Percentiles rank a stretch among this genome's conserved stretches.
phyloP scores from a whole-genome alignment of 1,139 yeast genomes.

The Debaryomyces fabryi region DNA sequence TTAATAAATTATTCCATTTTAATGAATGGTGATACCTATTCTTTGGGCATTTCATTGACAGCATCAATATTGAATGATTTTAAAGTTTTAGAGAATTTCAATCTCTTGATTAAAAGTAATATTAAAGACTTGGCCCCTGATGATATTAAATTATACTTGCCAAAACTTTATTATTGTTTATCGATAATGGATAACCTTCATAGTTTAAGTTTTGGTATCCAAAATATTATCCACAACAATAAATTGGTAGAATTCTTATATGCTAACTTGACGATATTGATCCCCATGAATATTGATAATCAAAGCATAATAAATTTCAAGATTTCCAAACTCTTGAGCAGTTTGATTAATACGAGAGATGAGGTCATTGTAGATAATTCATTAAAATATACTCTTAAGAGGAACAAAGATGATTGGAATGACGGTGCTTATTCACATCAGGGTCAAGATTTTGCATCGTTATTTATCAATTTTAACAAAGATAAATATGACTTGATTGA shows the following conservation, averaged over 20 bases:
- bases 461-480: slow-evolving; percentile 20
- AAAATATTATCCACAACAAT: slow-evolving; percentile 31
- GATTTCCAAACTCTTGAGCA: slow-evolving; percentile 19
- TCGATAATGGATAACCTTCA: slow-evolving; percentile 58
- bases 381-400: background rate
- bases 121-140: slow-evolving; percentile 29
- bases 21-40: slow-evolving; percentile 59
- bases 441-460: background rate
- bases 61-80: slow-evolving; percentile 62
- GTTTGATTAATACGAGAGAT: slow-evolving; percentile 21
- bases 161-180: slow-evolving; percentile 53
- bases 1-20: slow-evolving; percentile 58
- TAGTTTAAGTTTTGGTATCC: slow-evolving; percentile 60
- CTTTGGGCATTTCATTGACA: slow-evolving; percentile 56
- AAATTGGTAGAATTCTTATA: slow-evolving; percentile 22
- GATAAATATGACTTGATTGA: slow-evolving; percentile 35
- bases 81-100: slow-evolving; percentile 47
- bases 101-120: slow-evolving; percentile 18
- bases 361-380: background rate
- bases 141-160: slow-evolving; percentile 44
- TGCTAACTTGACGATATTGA: slow-evolving; percentile 18
- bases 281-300: slow-evolving; percentile 17
- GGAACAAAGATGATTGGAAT: slow-evolving; percentile 2
- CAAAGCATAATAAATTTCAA: slow-evolving; percentile 19
- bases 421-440: background rate